phyloP scores from a whole-genome alignment of 768 basidiomycete species.

The Leccinum aurantiacum region DNA sequence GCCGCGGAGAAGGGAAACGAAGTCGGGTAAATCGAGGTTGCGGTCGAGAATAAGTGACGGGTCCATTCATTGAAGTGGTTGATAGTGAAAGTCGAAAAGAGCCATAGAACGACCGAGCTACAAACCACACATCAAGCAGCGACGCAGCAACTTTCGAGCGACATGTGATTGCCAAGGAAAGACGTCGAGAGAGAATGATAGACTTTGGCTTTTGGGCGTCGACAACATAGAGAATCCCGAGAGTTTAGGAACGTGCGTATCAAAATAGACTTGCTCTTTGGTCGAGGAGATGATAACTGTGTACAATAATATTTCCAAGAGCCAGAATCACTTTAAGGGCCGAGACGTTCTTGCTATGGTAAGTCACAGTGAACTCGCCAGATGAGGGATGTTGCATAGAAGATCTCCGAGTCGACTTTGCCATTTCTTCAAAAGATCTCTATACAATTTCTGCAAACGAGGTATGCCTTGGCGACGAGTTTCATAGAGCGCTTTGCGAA shows the following conservation, averaged over 20 bases:
- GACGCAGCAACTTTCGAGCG: slow-evolving; percentile 78
- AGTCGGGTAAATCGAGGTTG: no score
- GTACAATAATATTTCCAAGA: slow-evolving; percentile 50
- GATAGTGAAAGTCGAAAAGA: slow-evolving; percentile 88
- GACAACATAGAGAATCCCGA: slow-evolving; percentile 83
- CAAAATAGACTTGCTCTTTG: slow-evolving; percentile 86
- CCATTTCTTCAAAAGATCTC: slow-evolving; percentile 56
- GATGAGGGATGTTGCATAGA: slow-evolving; percentile 63
- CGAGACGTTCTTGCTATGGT: slow-evolving; percentile 63
- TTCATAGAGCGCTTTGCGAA: no score
- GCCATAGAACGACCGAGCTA: slow-evolving; percentile 19
- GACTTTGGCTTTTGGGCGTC: slow-evolving; percentile 67
- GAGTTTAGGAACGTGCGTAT: slow-evolving; percentile 65
- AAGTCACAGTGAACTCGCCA: slow-evolving; percentile 47
- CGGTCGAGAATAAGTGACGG: slow-evolving; percentile 88
- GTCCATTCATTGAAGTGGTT: slow-evolving; percentile 85
- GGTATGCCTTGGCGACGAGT: slow-evolving; percentile 78
- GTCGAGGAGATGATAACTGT: slow-evolving; percentile 73
- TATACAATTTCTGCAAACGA: slow-evolving; percentile 55
- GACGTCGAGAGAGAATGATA: slow-evolving; percentile 71
- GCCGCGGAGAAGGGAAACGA: no score
- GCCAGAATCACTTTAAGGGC: slow-evolving; percentile 80
- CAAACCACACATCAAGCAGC: slow-evolving; percentile 62
- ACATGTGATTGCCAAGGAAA: slow-evolving; percentile 90
- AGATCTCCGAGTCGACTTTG: slow-evolving; percentile 39